These are phyloP conservation scores for Chenopodium quinoa DNA, from an alignment of 148 eudicot species.

Conservation along the genomic window DNA sequence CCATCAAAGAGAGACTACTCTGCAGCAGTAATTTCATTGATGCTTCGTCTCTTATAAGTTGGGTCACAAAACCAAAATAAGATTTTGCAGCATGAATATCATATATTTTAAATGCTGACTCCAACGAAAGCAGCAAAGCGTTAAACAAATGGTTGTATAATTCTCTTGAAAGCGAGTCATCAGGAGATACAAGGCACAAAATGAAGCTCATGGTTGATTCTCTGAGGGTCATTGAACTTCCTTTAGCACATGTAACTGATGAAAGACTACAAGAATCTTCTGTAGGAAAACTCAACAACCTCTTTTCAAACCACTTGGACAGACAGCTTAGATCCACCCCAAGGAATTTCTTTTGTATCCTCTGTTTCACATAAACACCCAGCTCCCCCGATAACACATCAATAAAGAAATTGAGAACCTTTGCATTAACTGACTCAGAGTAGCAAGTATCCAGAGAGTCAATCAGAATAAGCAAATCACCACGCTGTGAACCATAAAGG, in stretches of 20 bases:
- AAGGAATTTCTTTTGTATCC: slow-evolving; percentile 62
- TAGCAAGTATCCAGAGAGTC: slow-evolving; percentile 70
- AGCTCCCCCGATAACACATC: slow-evolving; percentile 65
- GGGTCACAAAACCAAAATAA: slow-evolving; percentile 63
- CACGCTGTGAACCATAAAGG: slow-evolving; percentile 61
- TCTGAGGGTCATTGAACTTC: slow-evolving; percentile 62
- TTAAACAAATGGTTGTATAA: slow-evolving; percentile 64
- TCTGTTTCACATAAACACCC: slow-evolving; percentile 52
- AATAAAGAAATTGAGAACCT: slow-evolving; percentile 71
- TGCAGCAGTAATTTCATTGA: slow-evolving; percentile 68
- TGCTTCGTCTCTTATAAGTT: slow-evolving; percentile 68
- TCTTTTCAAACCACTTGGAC: slow-evolving; percentile 82
- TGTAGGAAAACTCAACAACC: slow-evolving; percentile 58
- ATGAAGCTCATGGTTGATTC: slow-evolving; percentile 86
- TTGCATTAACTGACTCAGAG: slow-evolving; percentile 67
- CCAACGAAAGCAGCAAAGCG: slow-evolving; percentile 66
- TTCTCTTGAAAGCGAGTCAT: slow-evolving; percentile 55
- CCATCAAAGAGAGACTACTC: slow-evolving; percentile 60
- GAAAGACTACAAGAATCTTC: slow-evolving; percentile 45
- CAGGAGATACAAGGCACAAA: slow-evolving; percentile 51
- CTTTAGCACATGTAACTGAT: slow-evolving; percentile 35
- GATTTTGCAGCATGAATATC: slow-evolving; percentile 74
- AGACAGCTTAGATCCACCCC: slow-evolving; percentile 58
- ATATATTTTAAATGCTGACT: slow-evolving; percentile 62
- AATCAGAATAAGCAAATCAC: slow-evolving; percentile 72